These are phyloP conservation scores for Dictyostelium discoideum DNA, from an alignment of 78 protist genomes.

Conservation along the genomic window dicty_2.7 NC_007090.3:1658501-1659000, in stretches of 20 bases:
- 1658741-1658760: not conserved
- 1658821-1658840: not conserved
- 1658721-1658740: too few species aligned
- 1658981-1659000: slow-evolving; percentile 34
- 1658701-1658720: not conserved
- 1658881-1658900: not conserved
- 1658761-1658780: not conserved
- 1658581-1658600: not conserved
- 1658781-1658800: not conserved
- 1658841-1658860: not conserved
- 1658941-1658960: slow-evolving; percentile 22
- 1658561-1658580: not conserved
- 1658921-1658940: slow-evolving; percentile 32
- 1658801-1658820: not conserved
- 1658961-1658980: slow-evolving; percentile 40
- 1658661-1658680: not conserved
- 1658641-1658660: not conserved
- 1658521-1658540: not conserved
- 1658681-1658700: too few species aligned
- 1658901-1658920: slow-evolving; percentile 43
- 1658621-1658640: not conserved
- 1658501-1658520: not conserved
- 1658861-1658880: not conserved
- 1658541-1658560: not conserved
- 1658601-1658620: not conserved